A percentile compares a stretch with the other conserved stretches of the same genome.
Conservation (phyloP, 768 basidiomycete species). For the Cytidiella melzeri region DNA sequence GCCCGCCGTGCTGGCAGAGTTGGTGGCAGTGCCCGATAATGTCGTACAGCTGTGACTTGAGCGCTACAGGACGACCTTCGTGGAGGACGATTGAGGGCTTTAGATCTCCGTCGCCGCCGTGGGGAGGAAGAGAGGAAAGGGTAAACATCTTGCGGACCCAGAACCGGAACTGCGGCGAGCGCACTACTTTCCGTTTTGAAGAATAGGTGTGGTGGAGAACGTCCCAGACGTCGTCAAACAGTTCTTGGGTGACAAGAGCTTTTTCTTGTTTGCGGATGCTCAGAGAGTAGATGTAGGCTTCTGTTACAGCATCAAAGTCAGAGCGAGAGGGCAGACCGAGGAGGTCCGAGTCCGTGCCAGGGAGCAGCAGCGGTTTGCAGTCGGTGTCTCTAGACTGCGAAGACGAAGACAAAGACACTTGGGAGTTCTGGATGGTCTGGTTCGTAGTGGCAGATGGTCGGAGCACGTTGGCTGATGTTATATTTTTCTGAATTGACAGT, state of each 20-base stretch:
- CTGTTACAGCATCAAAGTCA: constrained; percentile 54
- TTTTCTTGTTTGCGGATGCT: constrained; percentile 56
- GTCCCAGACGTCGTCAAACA: constrained; percentile 71
- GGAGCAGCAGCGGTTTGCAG: too few species aligned
- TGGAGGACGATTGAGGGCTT: constrained; percentile 51
- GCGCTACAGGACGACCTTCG: constrained; percentile 66
- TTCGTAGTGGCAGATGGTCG: too few species aligned
- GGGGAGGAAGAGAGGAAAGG: constrained; percentile 26
- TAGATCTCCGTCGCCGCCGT: constrained; percentile 17
- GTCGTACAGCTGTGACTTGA: constrained; percentile 74
- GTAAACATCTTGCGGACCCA: constrained; percentile 83
- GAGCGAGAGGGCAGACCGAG: constrained; percentile 61
- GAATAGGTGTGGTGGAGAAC: constrained; percentile 54
- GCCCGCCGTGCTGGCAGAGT: constrained; percentile 61
- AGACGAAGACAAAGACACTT: too few species aligned
- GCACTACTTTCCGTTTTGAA: constrained; percentile 36
- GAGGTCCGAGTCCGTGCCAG: too few species aligned
- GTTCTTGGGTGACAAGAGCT: constrained; percentile 62
- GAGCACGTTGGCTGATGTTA: too few species aligned
- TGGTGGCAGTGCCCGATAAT: constrained; percentile 71
- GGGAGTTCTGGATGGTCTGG: too few species aligned
- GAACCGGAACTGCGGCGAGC: constrained; percentile 68
- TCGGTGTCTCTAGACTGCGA: too few species aligned
- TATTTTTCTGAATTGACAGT: too few species aligned
- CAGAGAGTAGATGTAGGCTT: constrained; percentile 51